Conservation (phyloP, 352 stramenopile genomes). For the Phytophthora rubi region DNA sequence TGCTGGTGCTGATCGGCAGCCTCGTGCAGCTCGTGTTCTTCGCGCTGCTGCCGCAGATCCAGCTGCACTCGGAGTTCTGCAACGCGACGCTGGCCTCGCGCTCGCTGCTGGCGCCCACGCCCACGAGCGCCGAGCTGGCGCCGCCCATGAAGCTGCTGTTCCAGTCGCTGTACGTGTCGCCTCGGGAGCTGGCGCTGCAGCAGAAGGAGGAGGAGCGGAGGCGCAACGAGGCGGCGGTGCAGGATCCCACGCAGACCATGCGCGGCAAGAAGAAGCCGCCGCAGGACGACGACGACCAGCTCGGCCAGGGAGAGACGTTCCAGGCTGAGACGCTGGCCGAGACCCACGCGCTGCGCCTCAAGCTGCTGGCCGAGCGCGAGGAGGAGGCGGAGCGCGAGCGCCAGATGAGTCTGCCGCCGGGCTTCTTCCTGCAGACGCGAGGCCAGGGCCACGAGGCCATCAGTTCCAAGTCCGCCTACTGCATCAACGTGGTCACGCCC, state of each 20-base stretch:
- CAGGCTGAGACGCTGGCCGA: slow-evolving; percentile 27
- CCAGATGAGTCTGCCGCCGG: slow-evolving; percentile 45
- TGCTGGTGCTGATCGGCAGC: slow-evolving; percentile 76
- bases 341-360: slow-evolving; percentile 8
- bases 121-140: slow-evolving; percentile 56
- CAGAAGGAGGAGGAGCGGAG: slow-evolving; percentile 51
- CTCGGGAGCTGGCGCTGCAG: slow-evolving; percentile 54
- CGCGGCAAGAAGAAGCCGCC: slow-evolving; percentile 19
- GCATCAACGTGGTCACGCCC: slow-evolving; percentile 78
- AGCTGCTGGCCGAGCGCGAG: slow-evolving; percentile 16
- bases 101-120: slow-evolving; percentile 39
- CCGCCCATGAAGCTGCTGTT: slow-evolving; percentile 78
- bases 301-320: slow-evolving; percentile 22
- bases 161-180: slow-evolving; percentile 79
- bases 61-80: slow-evolving; percentile 68
- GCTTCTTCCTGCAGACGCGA: slow-evolving; percentile 76
- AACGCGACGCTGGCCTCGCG: slow-evolving; percentile 58
- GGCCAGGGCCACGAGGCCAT: slow-evolving; percentile 78
- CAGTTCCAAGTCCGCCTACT: slow-evolving; percentile 66
- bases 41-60: slow-evolving; percentile 68
- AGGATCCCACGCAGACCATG: slow-evolving; percentile 31
- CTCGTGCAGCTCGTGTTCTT: slow-evolving; percentile 82
- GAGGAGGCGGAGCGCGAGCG: slow-evolving; percentile 33
- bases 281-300: slow-evolving; percentile 7
- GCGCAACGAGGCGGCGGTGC: slow-evolving; percentile 37